Evolutionary conservation across 768 basidiomycete species (phyloP).

Genomic region (Coprinellus micaceus): DNA sequence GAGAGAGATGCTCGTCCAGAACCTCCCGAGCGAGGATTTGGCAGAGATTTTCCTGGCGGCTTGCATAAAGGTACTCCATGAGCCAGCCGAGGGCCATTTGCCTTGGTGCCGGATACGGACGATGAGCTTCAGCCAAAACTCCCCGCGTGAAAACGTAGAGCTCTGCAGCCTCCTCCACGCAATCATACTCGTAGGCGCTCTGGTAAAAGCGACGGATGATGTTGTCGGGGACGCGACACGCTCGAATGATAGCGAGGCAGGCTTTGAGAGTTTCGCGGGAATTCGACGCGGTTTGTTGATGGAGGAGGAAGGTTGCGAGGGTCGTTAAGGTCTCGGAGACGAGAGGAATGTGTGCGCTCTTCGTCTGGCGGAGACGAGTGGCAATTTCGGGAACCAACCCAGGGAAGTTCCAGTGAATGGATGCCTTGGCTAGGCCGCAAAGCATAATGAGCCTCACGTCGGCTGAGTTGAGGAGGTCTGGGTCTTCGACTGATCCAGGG

Average conservation of each 20-base stretch:
- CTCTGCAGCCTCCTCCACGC: constrained; percentile 32
- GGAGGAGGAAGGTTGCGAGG: constrained; percentile 39
- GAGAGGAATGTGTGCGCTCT: constrained; percentile 27
- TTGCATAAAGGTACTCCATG: constrained; percentile 40
- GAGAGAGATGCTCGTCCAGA: constrained; percentile 33
- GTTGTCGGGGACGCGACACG: constrained; percentile 32
- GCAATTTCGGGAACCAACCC: constrained; percentile 39
- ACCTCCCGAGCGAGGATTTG: constrained; percentile 50
- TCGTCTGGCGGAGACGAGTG: constrained; percentile 23
- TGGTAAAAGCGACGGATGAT: constrained; percentile 47
- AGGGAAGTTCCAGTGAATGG: constrained; percentile 54
- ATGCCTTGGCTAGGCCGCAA: constrained; percentile 47
- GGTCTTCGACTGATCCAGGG: constrained; percentile 38
- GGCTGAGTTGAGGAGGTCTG: constrained; percentile 31
- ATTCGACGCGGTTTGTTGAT: constrained; percentile 23
- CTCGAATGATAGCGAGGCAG: constrained; percentile 39
- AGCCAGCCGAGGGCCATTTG: constrained; percentile 47
- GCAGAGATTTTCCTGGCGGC: constrained; percentile 41
- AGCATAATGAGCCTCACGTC: constrained; percentile 43
- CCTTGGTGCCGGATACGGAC: constrained; percentile 49
- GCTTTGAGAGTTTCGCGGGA: constrained; percentile 30
- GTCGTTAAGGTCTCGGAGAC: constrained; percentile 24
- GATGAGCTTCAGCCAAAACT: constrained; percentile 23
- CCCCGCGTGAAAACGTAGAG: constrained; percentile 48
- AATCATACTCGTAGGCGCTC: constrained; percentile 27